Evolutionary conservation across 495 filamentous ascomycete genomes (phyloP).

Genomic region (Talaromyces adpressus): DNA sequence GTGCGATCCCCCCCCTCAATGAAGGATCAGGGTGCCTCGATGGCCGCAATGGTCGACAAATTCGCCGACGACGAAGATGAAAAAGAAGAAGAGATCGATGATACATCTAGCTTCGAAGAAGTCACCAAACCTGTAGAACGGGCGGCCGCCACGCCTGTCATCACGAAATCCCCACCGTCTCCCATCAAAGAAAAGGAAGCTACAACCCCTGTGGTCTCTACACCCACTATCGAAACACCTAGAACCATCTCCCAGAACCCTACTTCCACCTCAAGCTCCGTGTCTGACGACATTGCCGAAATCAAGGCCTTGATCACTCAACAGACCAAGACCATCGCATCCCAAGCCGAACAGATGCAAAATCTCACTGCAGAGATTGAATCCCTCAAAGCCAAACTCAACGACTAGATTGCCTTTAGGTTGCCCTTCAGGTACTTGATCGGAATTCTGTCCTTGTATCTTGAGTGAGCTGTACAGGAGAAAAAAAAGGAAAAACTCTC

Average conservation of each 20-base stretch:
- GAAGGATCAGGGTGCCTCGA: slow-evolving; percentile 77
- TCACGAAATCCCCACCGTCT: slow-evolving; percentile 14
- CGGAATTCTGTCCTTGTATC: background rate
- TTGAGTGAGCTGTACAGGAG: background rate
- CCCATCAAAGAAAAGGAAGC: slow-evolving; percentile 18
- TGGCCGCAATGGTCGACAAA: slow-evolving; percentile 75
- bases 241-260: background rate
- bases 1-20: slow-evolving; percentile 57
- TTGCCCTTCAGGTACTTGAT: background rate
- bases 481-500: background rate
- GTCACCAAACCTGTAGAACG: slow-evolving; percentile 59
- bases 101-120: slow-evolving; percentile 78
- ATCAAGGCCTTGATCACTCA: slow-evolving; percentile 38
- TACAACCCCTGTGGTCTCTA: slow-evolving; percentile 14
- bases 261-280: slow-evolving; percentile 13
- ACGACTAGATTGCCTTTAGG: background rate
- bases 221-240: slow-evolving; percentile 15
- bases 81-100: slow-evolving; percentile 49
- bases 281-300: slow-evolving; percentile 34
- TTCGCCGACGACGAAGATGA: slow-evolving; percentile 69
- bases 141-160: slow-evolving; percentile 17
- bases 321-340: slow-evolving; percentile 38
- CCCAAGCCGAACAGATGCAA: slow-evolving; percentile 38
- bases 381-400: slow-evolving; percentile 35
- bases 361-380: slow-evolving; percentile 38